Evolutionary conservation across 192 early-diverging fungal genomes (phyloP).

Genomic region (Lunasporangiospora selenospora): DNA sequence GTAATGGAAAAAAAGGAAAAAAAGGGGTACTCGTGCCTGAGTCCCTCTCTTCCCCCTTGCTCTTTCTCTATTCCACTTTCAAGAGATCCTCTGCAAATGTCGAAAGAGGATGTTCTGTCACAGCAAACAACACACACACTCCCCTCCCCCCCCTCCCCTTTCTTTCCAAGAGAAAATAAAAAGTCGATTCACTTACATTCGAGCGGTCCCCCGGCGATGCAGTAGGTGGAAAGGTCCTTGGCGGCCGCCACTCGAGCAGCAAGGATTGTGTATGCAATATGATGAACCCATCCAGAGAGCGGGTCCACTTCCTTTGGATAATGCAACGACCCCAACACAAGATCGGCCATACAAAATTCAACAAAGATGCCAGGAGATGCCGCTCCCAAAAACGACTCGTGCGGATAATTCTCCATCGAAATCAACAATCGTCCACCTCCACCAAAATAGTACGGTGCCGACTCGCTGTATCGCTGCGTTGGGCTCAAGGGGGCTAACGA

Average conservation of each 20-base stretch:
- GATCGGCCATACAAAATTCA: not conserved
- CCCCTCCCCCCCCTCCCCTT: no score
- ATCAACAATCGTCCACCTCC: conserved; percentile 1
- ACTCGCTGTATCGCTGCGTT: not conserved
- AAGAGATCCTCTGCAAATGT: no score
- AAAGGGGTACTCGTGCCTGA: not conserved
- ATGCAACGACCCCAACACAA: not conserved
- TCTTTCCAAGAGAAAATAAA: no score
- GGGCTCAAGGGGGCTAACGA: conserved; percentile 3
- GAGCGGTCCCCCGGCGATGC: not conserved
- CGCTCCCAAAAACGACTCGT: not conserved
- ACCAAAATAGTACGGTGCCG: not conserved
- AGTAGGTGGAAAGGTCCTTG: not conserved
- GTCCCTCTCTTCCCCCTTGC: no score
- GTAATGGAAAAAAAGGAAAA: not conserved
- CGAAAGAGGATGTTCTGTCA: no score
- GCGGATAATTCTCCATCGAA: conserved; percentile 7
- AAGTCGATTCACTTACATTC: not conserved
- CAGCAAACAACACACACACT: no score
- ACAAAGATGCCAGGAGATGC: conserved; percentile 3
- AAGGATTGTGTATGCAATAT: not conserved
- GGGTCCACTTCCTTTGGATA: not conserved
- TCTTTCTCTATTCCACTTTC: no score
- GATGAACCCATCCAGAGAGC: conserved; percentile 6
- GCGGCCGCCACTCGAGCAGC: not conserved